Evolutionary conservation across 1,284 basidiomycete genomes (phyloP), one percentile per base, ranked within the genome.

Genomic region (Ustilago crameri): DNA sequence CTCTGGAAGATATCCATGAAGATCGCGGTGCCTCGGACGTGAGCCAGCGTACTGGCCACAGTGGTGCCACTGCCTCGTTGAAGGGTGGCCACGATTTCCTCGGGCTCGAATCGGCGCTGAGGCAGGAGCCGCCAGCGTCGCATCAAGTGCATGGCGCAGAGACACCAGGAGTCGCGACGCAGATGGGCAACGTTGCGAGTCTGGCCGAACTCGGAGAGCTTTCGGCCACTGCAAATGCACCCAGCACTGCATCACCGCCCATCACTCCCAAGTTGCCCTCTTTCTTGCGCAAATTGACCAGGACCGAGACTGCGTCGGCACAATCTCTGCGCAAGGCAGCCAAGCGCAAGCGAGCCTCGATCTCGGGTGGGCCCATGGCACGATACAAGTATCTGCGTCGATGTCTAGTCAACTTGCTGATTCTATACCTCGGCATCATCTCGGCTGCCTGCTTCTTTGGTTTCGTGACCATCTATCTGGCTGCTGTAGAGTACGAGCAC

Each of bases 371-470:
- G 2, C 75, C 76, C 9, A 49, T 56, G 42, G 37, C 57, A 5
- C 42, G 63, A 18, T 76, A 71, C 58, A 60, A 51, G 40, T 77
- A 78, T 62, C 57, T 78, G 37, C 72, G 76, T 5, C 44, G 76
- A 8, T 78, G 76, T 43, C 47, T 75, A 46, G 53, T 76, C 54
- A 77, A 76, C 51, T 56, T 78, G 18, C 48, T 69, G 20, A 62
- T 78, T 18, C 61, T 78, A 15, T 77, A 77, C 50, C n/a, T 68
- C 23, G 64, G 71, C 49, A 73, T 78, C 51, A 74, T 70, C 26
- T 51, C 57, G n/a, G 76, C 61, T 2, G 76, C 75, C 10, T 52
- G 53, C 50, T 51, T 57, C 26, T 78, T 72, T 20, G 51, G 74
- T 14, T 54, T 42, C 15, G 27, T 68, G 15, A 57, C 75, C 7